Conservation (phyloP, 2,329 filamentous ascomycete genomes). For the Aspergillus unguis region DNA sequence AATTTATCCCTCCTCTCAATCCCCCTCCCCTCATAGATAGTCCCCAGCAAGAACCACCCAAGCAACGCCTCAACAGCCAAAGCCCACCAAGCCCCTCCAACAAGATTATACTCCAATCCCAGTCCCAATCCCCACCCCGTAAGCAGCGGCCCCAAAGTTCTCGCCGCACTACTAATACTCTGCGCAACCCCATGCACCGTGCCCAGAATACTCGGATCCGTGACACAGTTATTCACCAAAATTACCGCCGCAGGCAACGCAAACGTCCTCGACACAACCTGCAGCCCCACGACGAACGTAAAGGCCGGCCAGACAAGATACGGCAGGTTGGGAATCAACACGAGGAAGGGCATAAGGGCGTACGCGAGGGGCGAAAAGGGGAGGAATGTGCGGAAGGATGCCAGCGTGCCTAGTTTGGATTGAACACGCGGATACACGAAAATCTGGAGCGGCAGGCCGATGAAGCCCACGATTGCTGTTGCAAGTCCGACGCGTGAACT, state of each 20-base stretch:
- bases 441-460: constrained; percentile 72
- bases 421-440: constrained; percentile 69
- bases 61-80: constrained; percentile 53
- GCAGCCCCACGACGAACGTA: constrained; percentile 60
- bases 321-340: constrained; percentile 58
- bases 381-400: constrained; percentile 65
- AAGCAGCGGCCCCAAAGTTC: constrained; percentile 56
- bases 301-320: constrained; percentile 64
- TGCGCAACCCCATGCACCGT: constrained; percentile 60
- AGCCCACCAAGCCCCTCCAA: constrained; percentile 58
- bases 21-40: constrained; percentile 63
- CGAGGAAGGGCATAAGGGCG: constrained; percentile 65
- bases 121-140: constrained; percentile 54
- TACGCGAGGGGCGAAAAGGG: constrained; percentile 70
- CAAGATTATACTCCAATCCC: constrained; percentile 53
- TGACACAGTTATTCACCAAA: constrained; percentile 58
- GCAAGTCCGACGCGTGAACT: constrained; percentile 70
- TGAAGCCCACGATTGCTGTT: constrained; percentile 70
- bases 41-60: constrained; percentile 58
- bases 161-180: constrained; percentile 52
- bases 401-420: constrained; percentile 63
- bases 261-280: constrained; percentile 72
- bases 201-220: constrained; percentile 54
- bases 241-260: constrained; percentile 58
- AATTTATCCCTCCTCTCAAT: constrained; percentile 49